phyloP scores from a whole-genome alignment of 768 basidiomycete species.

The Thelephora aurantiotincta region DNA sequence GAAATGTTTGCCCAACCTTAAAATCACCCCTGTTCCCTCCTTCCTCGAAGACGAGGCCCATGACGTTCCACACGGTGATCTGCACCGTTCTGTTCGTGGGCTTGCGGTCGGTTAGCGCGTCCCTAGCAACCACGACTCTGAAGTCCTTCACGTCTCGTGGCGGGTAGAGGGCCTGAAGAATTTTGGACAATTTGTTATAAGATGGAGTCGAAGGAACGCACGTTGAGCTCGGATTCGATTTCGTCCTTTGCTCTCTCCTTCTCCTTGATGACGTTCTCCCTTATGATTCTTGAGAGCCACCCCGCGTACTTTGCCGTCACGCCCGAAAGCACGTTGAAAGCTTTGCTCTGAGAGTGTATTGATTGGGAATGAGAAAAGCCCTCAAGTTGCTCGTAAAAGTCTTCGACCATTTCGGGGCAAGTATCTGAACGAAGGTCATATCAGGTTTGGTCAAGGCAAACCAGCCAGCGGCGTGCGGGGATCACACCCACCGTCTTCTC shows the following conservation, averaged over 20 bases:
- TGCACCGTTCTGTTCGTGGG: slow-evolving; percentile 50
- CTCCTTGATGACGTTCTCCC: slow-evolving; percentile 31
- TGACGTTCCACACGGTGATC: slow-evolving; percentile 75
- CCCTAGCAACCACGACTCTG: slow-evolving; percentile 55
- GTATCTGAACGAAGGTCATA: slow-evolving; percentile 8
- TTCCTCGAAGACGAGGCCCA: slow-evolving; percentile 35
- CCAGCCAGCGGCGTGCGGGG: neutral
- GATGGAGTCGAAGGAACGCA: slow-evolving; percentile 19
- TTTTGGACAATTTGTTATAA: neutral
- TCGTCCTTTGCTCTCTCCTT: slow-evolving; percentile 38
- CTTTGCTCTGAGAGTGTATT: slow-evolving; percentile 23
- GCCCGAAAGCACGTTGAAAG: slow-evolving; percentile 26
- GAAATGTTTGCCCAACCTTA: slow-evolving; percentile 47
- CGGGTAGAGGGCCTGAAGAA: slow-evolving; percentile 42
- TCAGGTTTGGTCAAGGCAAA: neutral
- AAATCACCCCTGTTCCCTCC: slow-evolving; percentile 36
- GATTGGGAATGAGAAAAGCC: slow-evolving; percentile 9
- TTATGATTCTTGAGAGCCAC: slow-evolving; percentile 45
- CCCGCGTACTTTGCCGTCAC: slow-evolving; percentile 35
- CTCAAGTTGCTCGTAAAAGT: slow-evolving; percentile 52
- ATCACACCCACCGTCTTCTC: slow-evolving; percentile 9
- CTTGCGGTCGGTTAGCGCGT: slow-evolving; percentile 38
- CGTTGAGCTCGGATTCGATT: slow-evolving; percentile 62
- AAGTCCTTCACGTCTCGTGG: slow-evolving; percentile 65
- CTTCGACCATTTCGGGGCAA: slow-evolving; percentile 22